Evolutionary conservation across 179 eudicot species (phyloP).

Genomic region (Corrigiola litoralis): DNA sequence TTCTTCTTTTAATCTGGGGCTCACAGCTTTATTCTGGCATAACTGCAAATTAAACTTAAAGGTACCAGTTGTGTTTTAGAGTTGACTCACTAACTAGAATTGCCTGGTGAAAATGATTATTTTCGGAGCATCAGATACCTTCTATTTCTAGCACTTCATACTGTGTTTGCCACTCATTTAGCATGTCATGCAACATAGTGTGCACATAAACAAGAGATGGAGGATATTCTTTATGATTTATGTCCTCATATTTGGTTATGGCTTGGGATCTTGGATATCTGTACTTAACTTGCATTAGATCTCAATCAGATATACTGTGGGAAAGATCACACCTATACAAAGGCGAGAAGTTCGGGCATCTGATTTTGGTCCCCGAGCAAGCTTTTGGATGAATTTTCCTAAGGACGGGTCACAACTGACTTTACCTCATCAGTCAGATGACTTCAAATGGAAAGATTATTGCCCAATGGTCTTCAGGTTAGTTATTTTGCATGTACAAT

Average conservation of each 20-base stretch:
- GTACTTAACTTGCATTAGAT: constrained; percentile 37
- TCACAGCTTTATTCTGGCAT: not conserved
- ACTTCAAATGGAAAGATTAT: constrained; percentile 94
- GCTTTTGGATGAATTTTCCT: constrained; percentile 98
- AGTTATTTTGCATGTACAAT: constrained; percentile 14
- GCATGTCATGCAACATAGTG: not conserved
- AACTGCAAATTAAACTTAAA: not conserved
- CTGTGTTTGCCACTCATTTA: not conserved
- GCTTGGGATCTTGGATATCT: not conserved
- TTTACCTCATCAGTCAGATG: constrained; percentile 88
- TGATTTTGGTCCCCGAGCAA: constrained; percentile 92
- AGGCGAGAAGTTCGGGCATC: constrained; percentile 77
- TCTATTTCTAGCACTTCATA: not conserved
- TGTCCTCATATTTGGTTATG: not conserved
- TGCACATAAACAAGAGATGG: not conserved
- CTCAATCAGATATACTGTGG: constrained; percentile 85
- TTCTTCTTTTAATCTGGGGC: no score
- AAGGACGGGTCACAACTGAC: constrained; percentile 94
- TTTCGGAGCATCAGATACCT: not conserved
- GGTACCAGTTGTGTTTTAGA: not conserved
- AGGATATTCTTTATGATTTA: not conserved
- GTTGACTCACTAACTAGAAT: not conserved
- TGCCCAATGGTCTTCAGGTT: constrained; percentile 99
- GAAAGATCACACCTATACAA: constrained; percentile 96
- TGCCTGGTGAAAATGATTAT: not conserved